Base-by-base conservation (phyloP, 768 basidiomycete species). In the Amanita thiersii region DNA sequence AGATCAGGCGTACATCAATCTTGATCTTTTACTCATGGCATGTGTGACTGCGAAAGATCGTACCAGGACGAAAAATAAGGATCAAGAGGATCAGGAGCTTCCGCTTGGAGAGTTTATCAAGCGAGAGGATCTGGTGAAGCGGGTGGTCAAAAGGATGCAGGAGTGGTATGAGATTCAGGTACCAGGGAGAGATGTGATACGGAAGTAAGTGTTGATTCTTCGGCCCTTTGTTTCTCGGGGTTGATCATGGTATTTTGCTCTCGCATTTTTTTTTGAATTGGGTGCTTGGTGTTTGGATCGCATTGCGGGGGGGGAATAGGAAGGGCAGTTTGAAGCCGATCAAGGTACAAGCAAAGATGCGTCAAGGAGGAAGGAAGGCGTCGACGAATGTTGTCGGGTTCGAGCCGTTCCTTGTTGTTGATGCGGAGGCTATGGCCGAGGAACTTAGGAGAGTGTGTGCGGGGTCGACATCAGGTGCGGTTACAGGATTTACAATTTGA, bases 281-380 rank as follows among this genome's bases (percentile, higher is more conserved):
- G n/a, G n/a, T n/a, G n/a, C n/a, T n/a, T n/a, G n/a, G n/a, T n/a
- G n/a, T n/a, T n/a, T n/a, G n/a, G n/a, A n/a, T n/a, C n/a, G n/a
- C n/a, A n/a, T n/a, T n/a, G n/a, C n/a, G n/a, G n/a, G n/a, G n/a
- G n/a, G n/a, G n/a, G n/a, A n/a, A 25, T 49, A 92, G 86, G 64
- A 92, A 92, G 60, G 92, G 92, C 15, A 56, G 66, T 6, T 55
- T 89, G 36, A 74, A 73, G 34, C 82, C 88, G 0, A 75, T 96
- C 21, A 69, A 73, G 11, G 72, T 94, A 5, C 62, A 68, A 2
- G 69, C 74, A 36, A 92, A 89, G 62, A 60, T 75, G 24, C 70
- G 88, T n/a, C 82, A 86, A 55, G 86, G 84, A 2, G n/a, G 42
- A 18, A 72, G 81, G 14, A 89, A 84, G 58, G 77, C 79, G 3